These are phyloP conservation scores for Epichloe coenophiala DNA, from an alignment of 2,329 filamentous ascomycete genomes.

Conservation along the genomic window DNA sequence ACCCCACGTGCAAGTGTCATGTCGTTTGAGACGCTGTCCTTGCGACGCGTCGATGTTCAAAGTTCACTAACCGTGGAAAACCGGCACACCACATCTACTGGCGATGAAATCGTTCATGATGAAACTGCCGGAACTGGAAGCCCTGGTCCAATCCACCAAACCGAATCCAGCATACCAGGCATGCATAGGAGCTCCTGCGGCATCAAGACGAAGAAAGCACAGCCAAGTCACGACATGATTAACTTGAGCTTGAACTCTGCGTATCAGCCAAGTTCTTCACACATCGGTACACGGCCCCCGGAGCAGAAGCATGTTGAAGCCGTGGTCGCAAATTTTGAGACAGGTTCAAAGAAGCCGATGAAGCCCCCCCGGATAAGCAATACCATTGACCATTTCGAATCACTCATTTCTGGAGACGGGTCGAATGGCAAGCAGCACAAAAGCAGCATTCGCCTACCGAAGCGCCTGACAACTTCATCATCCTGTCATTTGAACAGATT, in stretches of 20 bases:
- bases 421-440: neutral
- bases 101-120: neutral
- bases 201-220: neutral
- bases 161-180: neutral
- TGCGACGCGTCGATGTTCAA: neutral
- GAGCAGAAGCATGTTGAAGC: neutral
- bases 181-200: neutral
- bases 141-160: neutral
- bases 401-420: slow-evolving; percentile 1
- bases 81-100: neutral
- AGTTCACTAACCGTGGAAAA: neutral
- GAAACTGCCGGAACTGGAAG: neutral
- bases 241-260: neutral
- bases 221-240: neutral
- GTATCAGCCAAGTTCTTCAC: neutral
- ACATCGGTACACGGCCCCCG: neutral
- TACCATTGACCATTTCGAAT: slow-evolving; percentile 6
- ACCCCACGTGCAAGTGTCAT: neutral
- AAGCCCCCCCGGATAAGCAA: slow-evolving; percentile 1
- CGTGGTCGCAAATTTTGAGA: neutral
- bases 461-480: neutral
- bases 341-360: neutral
- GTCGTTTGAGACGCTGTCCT: neutral
- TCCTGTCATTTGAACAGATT: neutral
- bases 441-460: neutral